Conservation (phyloP, 768 basidiomycete species). For the Macrocybe gigantea region DNA sequence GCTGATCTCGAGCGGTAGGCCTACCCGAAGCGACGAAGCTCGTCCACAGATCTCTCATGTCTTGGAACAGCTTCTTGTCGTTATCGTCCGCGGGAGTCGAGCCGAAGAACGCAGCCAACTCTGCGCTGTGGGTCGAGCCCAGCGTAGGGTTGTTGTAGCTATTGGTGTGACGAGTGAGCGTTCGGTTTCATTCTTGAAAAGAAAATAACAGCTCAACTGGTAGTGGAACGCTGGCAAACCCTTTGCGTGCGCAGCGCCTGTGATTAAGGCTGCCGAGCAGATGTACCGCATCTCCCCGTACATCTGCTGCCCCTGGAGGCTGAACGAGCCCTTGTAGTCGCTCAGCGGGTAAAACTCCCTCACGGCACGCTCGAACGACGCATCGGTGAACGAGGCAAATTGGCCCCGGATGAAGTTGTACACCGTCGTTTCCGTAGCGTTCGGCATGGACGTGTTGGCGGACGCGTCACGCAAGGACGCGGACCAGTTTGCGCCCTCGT, state of each 20-base stretch:
- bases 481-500: slow-evolving; percentile 38
- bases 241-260: slow-evolving; percentile 14
- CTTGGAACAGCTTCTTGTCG: slow-evolving; percentile 24
- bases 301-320: slow-evolving; percentile 37
- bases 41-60: slow-evolving; percentile 34
- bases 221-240: slow-evolving; percentile 26
- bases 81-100: slow-evolving; percentile 17
- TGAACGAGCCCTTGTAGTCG: slow-evolving; percentile 26
- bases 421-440: slow-evolving; percentile 31
- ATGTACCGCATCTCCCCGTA: slow-evolving; percentile 40
- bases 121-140: slow-evolving; percentile 30
- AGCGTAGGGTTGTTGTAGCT: slow-evolving; percentile 36
- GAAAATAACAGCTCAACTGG: slow-evolving; percentile 18
- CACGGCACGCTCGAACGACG: slow-evolving; percentile 25
- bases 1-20: slow-evolving; percentile 16
- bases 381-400: slow-evolving; percentile 22
- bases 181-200: too few species aligned
- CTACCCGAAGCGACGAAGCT: slow-evolving; percentile 29
- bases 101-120: slow-evolving; percentile 27
- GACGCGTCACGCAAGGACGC: slow-evolving; percentile 22
- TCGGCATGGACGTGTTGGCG: slow-evolving; percentile 33
- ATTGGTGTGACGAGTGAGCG: neutral
- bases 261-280: slow-evolving; percentile 33
- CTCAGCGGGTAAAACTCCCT: slow-evolving; percentile 25
- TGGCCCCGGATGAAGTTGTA: slow-evolving; percentile 37